A percentile compares a stretch with the other conserved stretches of the same genome.
Evolutionary conservation across 176 grass and related monocot species (phyloP).

Genomic region (Ananas comosus): DNA sequence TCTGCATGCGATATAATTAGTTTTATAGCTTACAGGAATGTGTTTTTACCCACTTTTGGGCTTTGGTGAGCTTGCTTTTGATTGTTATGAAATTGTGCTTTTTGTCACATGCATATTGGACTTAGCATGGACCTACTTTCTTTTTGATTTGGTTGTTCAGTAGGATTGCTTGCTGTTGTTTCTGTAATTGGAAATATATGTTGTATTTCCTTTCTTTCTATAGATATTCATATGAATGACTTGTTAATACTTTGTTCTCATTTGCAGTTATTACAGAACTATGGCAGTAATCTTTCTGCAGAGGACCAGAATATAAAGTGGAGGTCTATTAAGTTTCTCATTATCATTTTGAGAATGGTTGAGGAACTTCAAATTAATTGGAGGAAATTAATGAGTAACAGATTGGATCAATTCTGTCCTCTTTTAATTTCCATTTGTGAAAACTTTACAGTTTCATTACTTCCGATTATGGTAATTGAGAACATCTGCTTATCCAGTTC

Average conservation of each 20-base stretch:
- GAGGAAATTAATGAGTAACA: constrained; percentile 25
- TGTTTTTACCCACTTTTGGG: too few relatives aligned
- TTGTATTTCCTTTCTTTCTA: neutral
- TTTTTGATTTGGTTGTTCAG: neutral
- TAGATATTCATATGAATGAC: constrained; percentile 1
- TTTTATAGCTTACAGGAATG: too few relatives aligned
- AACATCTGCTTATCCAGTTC: constrained; percentile 13
- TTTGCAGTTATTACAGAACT: constrained; percentile 52
- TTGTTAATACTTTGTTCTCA: constrained; percentile 13
- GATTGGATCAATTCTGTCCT: constrained; percentile 17
- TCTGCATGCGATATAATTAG: too few relatives aligned
- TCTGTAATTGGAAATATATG: neutral
- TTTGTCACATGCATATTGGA: too few relatives aligned
- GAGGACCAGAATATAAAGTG: constrained; percentile 35
- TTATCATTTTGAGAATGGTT: constrained; percentile 66
- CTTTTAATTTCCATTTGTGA: constrained; percentile 24
- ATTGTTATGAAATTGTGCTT: too few relatives aligned
- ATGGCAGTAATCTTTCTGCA: constrained; percentile 41
- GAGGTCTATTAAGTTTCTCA: constrained; percentile 49
- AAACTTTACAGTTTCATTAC: constrained; percentile 34
- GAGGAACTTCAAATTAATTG: constrained; percentile 59
- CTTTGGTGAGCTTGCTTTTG: too few relatives aligned
- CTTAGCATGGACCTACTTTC: too few relatives aligned
- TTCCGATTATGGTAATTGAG: constrained; percentile 49
- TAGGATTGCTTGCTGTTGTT: neutral